Conservation (phyloP, 1,284 basidiomycete species). For the Bjerkandera adusta region DNA sequence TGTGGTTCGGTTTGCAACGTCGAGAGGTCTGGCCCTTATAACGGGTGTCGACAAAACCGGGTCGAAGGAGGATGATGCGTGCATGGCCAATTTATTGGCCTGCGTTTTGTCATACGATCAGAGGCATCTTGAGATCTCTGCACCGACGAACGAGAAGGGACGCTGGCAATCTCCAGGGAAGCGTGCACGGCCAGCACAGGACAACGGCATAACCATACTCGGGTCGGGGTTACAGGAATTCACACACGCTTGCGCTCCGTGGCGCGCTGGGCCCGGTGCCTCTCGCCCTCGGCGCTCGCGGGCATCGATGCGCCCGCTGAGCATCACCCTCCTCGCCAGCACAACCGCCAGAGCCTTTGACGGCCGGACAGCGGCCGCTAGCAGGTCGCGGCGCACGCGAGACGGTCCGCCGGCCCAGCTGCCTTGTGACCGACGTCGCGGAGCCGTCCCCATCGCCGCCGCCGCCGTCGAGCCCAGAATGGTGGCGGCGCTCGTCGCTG, state of each 20-base stretch:
- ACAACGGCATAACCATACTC: background rate
- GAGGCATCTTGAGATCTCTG: conserved; percentile 11
- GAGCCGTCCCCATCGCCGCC: background rate
- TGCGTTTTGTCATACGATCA: conserved; percentile 10
- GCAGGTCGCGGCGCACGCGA: conserved; percentile 1
- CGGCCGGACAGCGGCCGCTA: conserved; percentile 14
- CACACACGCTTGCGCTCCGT: conserved; percentile 17
- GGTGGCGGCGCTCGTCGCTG: too few species aligned
- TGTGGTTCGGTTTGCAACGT: background rate
- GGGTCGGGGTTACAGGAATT: conserved; percentile 5
- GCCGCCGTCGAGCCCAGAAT: background rate
- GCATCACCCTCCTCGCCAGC: background rate
- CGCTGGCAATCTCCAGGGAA: too few species aligned
- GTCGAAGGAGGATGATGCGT: too few species aligned
- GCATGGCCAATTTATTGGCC: too few species aligned
- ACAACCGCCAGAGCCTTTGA: background rate
- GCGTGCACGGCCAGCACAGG: too few species aligned
- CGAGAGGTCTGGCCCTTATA: conserved; percentile 7
- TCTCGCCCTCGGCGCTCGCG: conserved; percentile 3
- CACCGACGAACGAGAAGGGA: conserved; percentile 1
- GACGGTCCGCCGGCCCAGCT: background rate
- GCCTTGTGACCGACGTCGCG: background rate
- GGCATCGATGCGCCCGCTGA: conserved; percentile 7
- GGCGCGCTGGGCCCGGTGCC: conserved; percentile 3
- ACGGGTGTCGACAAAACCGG: conserved; percentile 2